Percentiles rank a stretch among this genome's conserved stretches.
Evolutionary conservation across 768 basidiomycete genomes (phyloP).

Genomic region (Cystoderma amianthinum): DNA sequence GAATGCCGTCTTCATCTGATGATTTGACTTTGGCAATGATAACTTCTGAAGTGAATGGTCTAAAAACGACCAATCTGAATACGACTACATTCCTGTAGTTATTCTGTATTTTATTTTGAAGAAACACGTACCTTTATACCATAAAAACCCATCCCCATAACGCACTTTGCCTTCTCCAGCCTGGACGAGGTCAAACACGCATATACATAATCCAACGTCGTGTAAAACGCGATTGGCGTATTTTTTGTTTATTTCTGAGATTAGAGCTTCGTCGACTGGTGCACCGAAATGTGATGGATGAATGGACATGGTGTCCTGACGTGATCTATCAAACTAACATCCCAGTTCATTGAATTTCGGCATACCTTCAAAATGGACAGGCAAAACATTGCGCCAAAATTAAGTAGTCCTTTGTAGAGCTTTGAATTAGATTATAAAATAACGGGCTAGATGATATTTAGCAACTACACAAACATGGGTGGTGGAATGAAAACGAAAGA

Average conservation of each 20-base stretch:
- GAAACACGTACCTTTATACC: slow-evolving; percentile 76
- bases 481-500: no score
- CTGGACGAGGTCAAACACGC: slow-evolving; percentile 80
- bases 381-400: no score
- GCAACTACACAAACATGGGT: no score
- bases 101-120: slow-evolving; percentile 1
- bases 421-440: no score
- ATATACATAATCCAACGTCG: slow-evolving; percentile 87
- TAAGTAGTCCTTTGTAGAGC: no score
- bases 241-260: slow-evolving; percentile 87
- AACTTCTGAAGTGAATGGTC: slow-evolving; percentile 88
- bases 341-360: no score
- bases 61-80: slow-evolving; percentile 56
- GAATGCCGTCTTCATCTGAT: slow-evolving; percentile 78
- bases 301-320: slow-evolving; percentile 86
- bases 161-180: slow-evolving; percentile 89
- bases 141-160: slow-evolving; percentile 91
- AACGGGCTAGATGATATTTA: no score
- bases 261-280: slow-evolving; percentile 73
- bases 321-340: no score
- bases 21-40: slow-evolving; percentile 85
- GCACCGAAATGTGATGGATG: slow-evolving; percentile 81
- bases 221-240: slow-evolving; percentile 90
- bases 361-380: slow-evolving; percentile 40
- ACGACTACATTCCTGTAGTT: neutral